These are phyloP conservation scores for Naematelia aurantialba DNA, from an alignment of 768 basidiomycete genomes.

Conservation along the genomic window DNA sequence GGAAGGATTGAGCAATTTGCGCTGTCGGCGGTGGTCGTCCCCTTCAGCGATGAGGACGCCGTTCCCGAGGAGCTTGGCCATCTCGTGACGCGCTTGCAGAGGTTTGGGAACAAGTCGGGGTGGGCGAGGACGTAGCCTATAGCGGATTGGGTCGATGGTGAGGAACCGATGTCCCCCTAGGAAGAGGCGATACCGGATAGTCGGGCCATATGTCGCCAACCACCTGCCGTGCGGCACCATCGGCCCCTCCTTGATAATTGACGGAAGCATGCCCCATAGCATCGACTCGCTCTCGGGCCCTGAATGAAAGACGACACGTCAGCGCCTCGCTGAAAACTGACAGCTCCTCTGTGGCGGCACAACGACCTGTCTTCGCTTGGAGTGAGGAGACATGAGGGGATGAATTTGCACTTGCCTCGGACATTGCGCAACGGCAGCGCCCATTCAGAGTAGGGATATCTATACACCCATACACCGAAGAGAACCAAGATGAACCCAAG, in stretches of 20 bases:
- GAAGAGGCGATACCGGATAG: constrained; percentile 31
- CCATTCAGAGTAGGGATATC: constrained; percentile 19
- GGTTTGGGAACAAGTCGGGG: constrained; percentile 68
- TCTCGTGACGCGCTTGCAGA: constrained; percentile 68
- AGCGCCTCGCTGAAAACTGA: constrained; percentile 5
- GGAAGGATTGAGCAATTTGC: constrained; percentile 56
- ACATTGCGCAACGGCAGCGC: constrained; percentile 22
- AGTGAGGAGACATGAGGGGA: background rate
- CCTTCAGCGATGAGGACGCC: constrained; percentile 55
- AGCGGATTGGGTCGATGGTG: constrained; percentile 73
- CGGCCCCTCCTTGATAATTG: constrained; percentile 31
- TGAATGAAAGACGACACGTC: constrained; percentile 5
- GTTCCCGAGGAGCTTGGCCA: constrained; percentile 73
- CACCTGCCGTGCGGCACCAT: constrained; percentile 26
- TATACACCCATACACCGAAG: constrained; percentile 5
- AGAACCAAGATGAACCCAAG: background rate
- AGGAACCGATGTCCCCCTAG: constrained; percentile 62
- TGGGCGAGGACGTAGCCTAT: constrained; percentile 71
- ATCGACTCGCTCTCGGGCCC: too few relatives aligned
- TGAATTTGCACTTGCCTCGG: constrained; percentile 21
- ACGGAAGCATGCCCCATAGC: constrained; percentile 24
- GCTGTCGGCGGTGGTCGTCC: constrained; percentile 68
- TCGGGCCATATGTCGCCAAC: constrained; percentile 37
- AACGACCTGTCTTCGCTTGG: background rate
- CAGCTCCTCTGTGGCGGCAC: constrained; percentile 17